Evolutionary conservation across 257 asterid species (phyloP).

Genomic region (Solanum infundibuliforme): DNA sequence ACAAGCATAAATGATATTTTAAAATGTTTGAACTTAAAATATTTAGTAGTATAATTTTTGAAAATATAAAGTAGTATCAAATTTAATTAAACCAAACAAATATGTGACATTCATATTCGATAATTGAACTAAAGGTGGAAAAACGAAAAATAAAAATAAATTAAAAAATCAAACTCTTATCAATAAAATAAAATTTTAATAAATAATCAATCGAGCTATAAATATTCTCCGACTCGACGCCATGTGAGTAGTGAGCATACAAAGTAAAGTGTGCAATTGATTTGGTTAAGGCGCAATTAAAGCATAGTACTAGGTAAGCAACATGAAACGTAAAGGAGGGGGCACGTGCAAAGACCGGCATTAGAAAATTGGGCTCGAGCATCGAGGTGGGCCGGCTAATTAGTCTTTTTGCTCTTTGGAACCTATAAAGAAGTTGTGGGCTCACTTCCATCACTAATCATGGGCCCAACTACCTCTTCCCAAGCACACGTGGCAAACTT

Average conservation of each 20-base stretch:
- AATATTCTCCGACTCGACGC: too few relatives aligned
- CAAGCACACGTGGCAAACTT: background rate
- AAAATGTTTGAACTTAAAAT: background rate
- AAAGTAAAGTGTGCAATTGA: background rate
- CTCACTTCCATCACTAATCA: background rate
- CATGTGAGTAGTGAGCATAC: background rate
- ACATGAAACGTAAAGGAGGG: background rate
- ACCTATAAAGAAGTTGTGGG: background rate
- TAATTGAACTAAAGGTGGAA: too few relatives aligned
- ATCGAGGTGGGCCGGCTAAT: background rate
- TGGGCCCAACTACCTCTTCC: background rate
- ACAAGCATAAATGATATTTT: background rate
- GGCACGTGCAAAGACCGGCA: conserved; percentile 8
- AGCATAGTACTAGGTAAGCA: background rate
- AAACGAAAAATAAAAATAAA: too few relatives aligned
- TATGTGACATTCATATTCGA: background rate
- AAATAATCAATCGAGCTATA: too few relatives aligned
- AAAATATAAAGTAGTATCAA: too few relatives aligned
- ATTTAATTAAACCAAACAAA: background rate
- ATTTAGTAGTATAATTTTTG: background rate
- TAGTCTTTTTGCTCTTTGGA: background rate
- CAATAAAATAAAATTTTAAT: too few relatives aligned
- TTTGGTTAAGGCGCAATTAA: background rate
- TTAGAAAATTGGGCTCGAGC: background rate
- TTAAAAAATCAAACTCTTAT: too few relatives aligned